These are phyloP conservation scores for Pythium biforme DNA, from an alignment of 352 stramenopile genomes.

Conservation along the genomic window DNA sequence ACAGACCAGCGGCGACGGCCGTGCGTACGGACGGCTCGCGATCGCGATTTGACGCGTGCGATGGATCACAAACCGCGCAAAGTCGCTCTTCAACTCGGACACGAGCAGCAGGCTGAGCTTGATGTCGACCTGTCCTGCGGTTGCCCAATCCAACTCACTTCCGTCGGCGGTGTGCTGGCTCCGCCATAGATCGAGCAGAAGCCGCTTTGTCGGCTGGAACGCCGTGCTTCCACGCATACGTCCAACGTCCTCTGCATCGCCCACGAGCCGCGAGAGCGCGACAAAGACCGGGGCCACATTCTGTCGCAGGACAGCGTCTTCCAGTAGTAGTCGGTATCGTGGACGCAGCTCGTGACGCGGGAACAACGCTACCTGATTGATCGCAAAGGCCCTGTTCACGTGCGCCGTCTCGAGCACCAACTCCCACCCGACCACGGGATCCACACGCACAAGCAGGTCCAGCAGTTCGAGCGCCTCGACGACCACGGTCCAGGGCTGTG, in stretches of 20 bases:
- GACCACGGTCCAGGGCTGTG: background rate
- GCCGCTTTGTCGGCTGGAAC: too few relatives aligned
- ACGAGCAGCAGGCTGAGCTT: too few relatives aligned
- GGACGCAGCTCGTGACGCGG: background rate
- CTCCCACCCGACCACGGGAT: background rate
- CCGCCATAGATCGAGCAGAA: too few relatives aligned
- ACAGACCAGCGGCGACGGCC: background rate
- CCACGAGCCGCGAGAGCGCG: background rate
- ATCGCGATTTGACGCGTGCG: background rate
- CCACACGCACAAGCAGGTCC: background rate
- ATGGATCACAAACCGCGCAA: background rate
- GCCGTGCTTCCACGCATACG: too few relatives aligned
- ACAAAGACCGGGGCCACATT: background rate
- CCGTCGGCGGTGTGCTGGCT: too few relatives aligned
- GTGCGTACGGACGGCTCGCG: background rate
- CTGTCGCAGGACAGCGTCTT: background rate
- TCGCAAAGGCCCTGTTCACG: background rate
- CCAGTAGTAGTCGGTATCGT: background rate
- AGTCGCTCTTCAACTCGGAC: background rate
- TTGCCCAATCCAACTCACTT: too few relatives aligned
- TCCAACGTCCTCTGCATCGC: too few relatives aligned
- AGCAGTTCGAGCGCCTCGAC: constrained; percentile 1
- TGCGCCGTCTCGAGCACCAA: background rate
- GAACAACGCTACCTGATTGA: background rate
- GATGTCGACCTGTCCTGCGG: too few relatives aligned